A percentile compares a stretch with the other conserved stretches of the same genome.
Conservation (phyloP, 306 rosid species). For the Biancaea sappan region DNA sequence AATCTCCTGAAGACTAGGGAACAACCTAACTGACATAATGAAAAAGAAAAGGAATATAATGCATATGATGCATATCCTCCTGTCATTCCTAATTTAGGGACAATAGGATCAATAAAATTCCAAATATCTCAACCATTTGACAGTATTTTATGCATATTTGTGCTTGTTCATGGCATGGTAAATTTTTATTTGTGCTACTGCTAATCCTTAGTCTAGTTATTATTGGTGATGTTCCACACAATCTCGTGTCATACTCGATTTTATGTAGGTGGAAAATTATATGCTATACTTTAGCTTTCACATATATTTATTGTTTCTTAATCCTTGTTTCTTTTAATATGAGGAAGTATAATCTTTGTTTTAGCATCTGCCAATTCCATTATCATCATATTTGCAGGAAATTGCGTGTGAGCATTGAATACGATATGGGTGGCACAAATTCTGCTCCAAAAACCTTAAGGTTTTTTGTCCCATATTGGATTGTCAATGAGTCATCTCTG, state of each 20-base stretch:
- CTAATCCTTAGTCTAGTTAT: neutral
- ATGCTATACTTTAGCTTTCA: slow-evolving; percentile 6
- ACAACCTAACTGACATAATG: too few species aligned
- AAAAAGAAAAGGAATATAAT: too few species aligned
- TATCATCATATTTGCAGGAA: slow-evolving; percentile 58
- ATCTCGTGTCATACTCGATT: neutral
- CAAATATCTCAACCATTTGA: too few species aligned
- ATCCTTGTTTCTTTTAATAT: neutral
- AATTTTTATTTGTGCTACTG: neutral
- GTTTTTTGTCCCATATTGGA: slow-evolving; percentile 95
- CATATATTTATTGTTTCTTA: neutral
- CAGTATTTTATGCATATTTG: neutral
- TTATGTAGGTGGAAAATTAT: neutral
- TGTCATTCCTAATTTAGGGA: too few species aligned
- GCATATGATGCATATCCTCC: too few species aligned
- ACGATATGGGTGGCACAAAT: slow-evolving; percentile 90
- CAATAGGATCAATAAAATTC: too few species aligned
- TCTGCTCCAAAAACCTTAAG: slow-evolving; percentile 86
- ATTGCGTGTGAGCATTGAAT: slow-evolving; percentile 89
- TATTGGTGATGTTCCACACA: neutral
- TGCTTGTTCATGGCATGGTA: neutral
- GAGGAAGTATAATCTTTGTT: slow-evolving; percentile 2
- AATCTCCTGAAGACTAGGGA: too few species aligned
- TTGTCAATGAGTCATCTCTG: slow-evolving; percentile 76
- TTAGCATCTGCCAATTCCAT: slow-evolving; percentile 25